Percentiles rank a stretch among this genome's conserved stretches.
phyloP scores from a whole-genome alignment of 306 rosid species.

The Cicer cuneatum region DNA sequence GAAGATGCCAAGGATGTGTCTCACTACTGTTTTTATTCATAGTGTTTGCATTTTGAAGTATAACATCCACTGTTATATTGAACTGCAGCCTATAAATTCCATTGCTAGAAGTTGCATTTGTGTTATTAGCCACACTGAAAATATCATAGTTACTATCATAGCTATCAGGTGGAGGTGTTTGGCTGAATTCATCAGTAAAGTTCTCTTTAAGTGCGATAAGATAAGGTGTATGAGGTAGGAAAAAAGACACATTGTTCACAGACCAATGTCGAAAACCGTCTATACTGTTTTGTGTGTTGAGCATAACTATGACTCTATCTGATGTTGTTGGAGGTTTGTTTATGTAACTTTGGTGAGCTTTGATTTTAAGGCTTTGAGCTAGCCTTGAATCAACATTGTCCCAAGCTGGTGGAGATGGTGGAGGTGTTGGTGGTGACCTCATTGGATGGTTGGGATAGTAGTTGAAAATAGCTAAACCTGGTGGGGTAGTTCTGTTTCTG shows the following conservation, averaged over 20 bases:
- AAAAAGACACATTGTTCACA: slow-evolving; percentile 75
- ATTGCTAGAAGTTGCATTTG: slow-evolving; percentile 60
- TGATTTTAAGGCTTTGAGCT: slow-evolving; percentile 70
- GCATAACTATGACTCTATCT: slow-evolving; percentile 72
- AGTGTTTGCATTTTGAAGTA: slow-evolving; percentile 63
- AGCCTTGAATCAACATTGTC: slow-evolving; percentile 48
- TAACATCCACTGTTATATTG: slow-evolving; percentile 56
- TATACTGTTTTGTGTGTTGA: slow-evolving; percentile 75
- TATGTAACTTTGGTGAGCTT: slow-evolving; percentile 56
- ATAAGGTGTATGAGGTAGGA: slow-evolving; percentile 76
- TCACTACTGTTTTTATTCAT: slow-evolving; percentile 50
- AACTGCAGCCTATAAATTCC: slow-evolving; percentile 54
- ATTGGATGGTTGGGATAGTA: slow-evolving; percentile 89
- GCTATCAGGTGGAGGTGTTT: slow-evolving; percentile 64
- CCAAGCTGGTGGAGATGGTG: slow-evolving; percentile 74
- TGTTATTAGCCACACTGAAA: slow-evolving; percentile 31
- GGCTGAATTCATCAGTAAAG: slow-evolving; percentile 52
- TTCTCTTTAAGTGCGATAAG: slow-evolving; percentile 69
- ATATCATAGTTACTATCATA: slow-evolving; percentile 68
- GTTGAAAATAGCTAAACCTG: slow-evolving; percentile 68
- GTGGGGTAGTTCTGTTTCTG: slow-evolving; percentile 64
- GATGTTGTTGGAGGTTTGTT: slow-evolving; percentile 65
- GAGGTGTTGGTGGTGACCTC: slow-evolving; percentile 55
- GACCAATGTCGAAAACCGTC: slow-evolving; percentile 56
- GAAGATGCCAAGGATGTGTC: slow-evolving; percentile 73